Evolutionary conservation across 1,284 basidiomycete species (phyloP), one percentile per base, ranked within the genome.

Genomic region (Apiotrichum laibachii): DNA sequence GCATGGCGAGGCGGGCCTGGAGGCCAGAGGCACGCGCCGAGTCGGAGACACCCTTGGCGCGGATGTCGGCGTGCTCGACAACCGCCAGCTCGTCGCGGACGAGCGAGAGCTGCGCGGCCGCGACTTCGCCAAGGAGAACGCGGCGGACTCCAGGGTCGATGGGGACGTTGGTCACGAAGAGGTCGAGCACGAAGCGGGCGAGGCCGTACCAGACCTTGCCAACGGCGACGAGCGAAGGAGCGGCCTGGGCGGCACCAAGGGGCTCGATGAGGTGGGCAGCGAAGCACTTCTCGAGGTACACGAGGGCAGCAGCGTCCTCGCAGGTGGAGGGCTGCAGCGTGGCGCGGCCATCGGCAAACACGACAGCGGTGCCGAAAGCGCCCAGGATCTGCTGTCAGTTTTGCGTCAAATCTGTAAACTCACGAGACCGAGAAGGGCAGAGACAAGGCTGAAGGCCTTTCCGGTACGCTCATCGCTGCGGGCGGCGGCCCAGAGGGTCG

Each of bases 151-250:
- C 85, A 11, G 95, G 95, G 73, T 99, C 96, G 55, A 98, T 79
- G 1, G 94, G 92, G 5, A 87, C 80, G 70, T 91, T 85, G 0
- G 96, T 93, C 50, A 98, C 82, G 71, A 89, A 89, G n/a, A 95
- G 49, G 39, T 72, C 70, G 44, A 77, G 58, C 1, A 75, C 50
- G 56, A 73, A 66, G 1, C 61, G 63, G 5, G 86, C 84, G 33
- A 90, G 72, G 0, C 81, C 82, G 45, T 93, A 79, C 86, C 87
- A 96, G 10, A 73, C 42, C 9, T 57, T 49, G 79, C 84, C 56
- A 8, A 73, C 53, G 18, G 48, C 34, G 1, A 9, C n/a, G 7
- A 70, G 58, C 10, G 58, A 57, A 6, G 52, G 21, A 5, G 49
- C 46, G 5, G 35, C 22, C 37, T 47, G 45, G 3, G 52, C 50